phyloP scores from a whole-genome alignment of 176 grass and related monocot species.

The Rhipidocladum racemiflorum region DNA sequence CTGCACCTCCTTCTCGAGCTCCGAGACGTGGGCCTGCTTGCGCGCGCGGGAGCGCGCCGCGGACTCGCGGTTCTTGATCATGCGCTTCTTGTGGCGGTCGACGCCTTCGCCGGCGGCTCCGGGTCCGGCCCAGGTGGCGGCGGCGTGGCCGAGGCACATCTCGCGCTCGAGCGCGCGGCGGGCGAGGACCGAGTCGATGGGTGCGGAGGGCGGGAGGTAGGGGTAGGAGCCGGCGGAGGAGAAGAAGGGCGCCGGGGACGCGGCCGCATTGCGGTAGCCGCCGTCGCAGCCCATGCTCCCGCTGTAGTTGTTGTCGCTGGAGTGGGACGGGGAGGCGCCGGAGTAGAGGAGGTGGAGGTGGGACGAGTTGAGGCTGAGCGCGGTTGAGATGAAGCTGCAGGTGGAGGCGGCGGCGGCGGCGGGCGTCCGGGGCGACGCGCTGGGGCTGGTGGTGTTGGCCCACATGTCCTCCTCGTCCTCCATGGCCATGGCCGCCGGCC shows the following conservation, averaged over 20 bases:
- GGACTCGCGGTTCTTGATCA: constrained; percentile 87
- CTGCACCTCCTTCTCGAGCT: constrained; percentile 48
- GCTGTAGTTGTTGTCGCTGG: neutral
- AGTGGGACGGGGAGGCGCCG: neutral
- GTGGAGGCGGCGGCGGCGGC: neutral
- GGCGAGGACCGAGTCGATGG: neutral
- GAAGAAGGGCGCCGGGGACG: constrained; percentile 19
- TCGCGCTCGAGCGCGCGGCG: constrained; percentile 27
- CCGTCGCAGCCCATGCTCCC: neutral
- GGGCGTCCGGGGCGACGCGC: constrained; percentile 27
- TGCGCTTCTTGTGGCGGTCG: constrained; percentile 54
- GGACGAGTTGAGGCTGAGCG: constrained; percentile 48
- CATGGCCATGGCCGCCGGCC: constrained; percentile 16
- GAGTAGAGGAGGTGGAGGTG: constrained; percentile 27
- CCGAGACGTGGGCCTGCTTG: constrained; percentile 50
- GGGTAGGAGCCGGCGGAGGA: neutral
- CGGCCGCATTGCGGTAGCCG: constrained; percentile 35
- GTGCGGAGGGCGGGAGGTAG: neutral
- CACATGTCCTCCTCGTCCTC: constrained; percentile 47
- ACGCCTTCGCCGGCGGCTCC: neutral
- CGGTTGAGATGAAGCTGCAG: constrained; percentile 29
- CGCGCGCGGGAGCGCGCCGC: constrained; percentile 64
- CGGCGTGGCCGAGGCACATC: neutral
- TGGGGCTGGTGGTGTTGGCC: constrained; percentile 31
- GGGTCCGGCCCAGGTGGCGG: neutral